These are phyloP conservation scores for Candida berthetii DNA, from an alignment of 805 yeast species.

Conservation along the genomic window DNA sequence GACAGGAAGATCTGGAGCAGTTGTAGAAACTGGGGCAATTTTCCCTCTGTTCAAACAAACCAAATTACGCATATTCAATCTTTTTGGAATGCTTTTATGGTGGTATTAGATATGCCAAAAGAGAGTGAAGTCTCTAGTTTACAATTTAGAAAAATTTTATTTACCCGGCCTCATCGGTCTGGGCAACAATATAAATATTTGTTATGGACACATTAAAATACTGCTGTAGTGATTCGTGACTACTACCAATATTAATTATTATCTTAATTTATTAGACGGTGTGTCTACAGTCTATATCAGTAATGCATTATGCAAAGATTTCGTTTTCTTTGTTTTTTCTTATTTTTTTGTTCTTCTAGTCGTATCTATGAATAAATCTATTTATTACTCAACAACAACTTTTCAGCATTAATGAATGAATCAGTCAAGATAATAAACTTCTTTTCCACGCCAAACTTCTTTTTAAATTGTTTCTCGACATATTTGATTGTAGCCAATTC, in stretches of 20 bases:
- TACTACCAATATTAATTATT: too few species aligned
- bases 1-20: conserved; percentile 61
- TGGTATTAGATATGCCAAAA: neutral
- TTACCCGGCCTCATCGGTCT: neutral
- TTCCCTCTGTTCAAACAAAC: conserved; percentile 48
- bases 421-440: conserved; percentile 41
- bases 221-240: too few species aligned
- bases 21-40: conserved; percentile 43
- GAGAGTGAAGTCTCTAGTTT: neutral
- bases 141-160: neutral
- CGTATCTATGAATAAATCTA: too few species aligned
- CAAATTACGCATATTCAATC: conserved; percentile 37
- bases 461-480: conserved; percentile 40
- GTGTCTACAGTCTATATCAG: too few species aligned
- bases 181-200: neutral
- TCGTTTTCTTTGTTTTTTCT: too few species aligned
- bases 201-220: too few species aligned
- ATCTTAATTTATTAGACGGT: too few species aligned
- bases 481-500: conserved; percentile 71
- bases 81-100: neutral
- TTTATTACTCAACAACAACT: conserved; percentile 20
- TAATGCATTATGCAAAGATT: too few species aligned
- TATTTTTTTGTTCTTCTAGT: too few species aligned
- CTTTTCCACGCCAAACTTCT: conserved; percentile 25
- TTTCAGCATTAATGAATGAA: conserved; percentile 37